Evolutionary conservation across 257 asterid genomes (phyloP), one percentile per base, ranked within the genome.

Genomic region (Striga asiatica): DNA sequence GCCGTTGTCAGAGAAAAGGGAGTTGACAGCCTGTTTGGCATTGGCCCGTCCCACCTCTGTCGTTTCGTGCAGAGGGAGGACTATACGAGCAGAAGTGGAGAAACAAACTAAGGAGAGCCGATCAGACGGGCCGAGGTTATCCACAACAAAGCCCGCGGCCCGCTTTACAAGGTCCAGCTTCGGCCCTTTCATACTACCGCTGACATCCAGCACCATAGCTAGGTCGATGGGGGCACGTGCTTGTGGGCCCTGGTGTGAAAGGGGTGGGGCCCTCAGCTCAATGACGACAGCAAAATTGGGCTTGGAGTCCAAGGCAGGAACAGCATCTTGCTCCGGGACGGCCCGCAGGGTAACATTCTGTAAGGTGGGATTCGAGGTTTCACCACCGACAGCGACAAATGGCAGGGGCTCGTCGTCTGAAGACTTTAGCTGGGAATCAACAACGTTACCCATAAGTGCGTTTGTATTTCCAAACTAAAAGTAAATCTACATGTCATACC

Each of bases 1-100:
- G 8, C 53, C 63, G 2, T 0, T 22, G 0, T 52, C 62, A 1
- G 2, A 29, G 31, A 2, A n/a, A 45, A 67, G 64, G 6, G 35
- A 67, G 14, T 35, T 41, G 13, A 61, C 58, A 3, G 57, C 66
- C 24, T 22, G 42, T 19, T 61, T 61, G 46, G 73, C 68, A 11
- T 39, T 43, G 35, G 3, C 35, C 5, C 35, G 35, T 7, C 35
- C 35, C 35, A 5, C 1, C 35, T 29, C 35, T 29, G 35, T 29
- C 35, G 8, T 29, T 0, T 5, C 8, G 35, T 10, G 35, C 1
- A 29, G 35, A 29, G 35, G 6, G 9, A 29, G 8, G 3, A 29
- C 6, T 29, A 7, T 29, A 7, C 0, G 35, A 29, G 35, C 35
- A 29, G 1, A 10, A 3, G 35, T 1, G 1, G 5, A 7, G 3